These are phyloP conservation scores for Salix exigua DNA, from an alignment of 345 rosid genomes.

Conservation along the genomic window DNA sequence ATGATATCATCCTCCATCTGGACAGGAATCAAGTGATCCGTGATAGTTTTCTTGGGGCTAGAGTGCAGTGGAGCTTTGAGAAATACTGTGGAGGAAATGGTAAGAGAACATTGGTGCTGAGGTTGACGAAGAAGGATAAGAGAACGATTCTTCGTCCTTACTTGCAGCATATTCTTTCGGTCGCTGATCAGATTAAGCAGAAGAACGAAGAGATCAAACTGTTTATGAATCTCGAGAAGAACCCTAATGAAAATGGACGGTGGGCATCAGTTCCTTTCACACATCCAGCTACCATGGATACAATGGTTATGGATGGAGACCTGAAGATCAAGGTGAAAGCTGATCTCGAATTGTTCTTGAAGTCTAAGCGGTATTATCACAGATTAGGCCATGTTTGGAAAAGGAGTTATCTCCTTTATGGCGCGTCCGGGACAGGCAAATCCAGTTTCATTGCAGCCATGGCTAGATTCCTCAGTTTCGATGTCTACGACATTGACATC, in stretches of 20 bases:
- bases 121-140: conserved; percentile 23
- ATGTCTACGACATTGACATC: conserved; percentile 23
- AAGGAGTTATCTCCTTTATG: conserved; percentile 26
- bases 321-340: conserved; percentile 23
- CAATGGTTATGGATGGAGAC: conserved; percentile 22
- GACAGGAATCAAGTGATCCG: conserved; percentile 11
- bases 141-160: conserved; percentile 18
- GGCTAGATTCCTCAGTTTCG: conserved; percentile 22
- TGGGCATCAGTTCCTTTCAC: conserved; percentile 22
- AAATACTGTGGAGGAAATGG: not conserved
- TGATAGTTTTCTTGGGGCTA: conserved; percentile 20
- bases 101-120: not conserved
- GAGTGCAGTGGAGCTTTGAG: conserved; percentile 17
- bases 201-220: conserved; percentile 17
- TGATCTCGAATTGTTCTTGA: conserved; percentile 24
- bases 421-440: conserved; percentile 27
- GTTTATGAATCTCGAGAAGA: conserved; percentile 5
- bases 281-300: conserved; percentile 33
- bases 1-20: conserved; percentile 23
- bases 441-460: conserved; percentile 28
- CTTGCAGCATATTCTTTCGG: conserved; percentile 24
- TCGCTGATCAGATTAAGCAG: conserved; percentile 15
- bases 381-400: conserved; percentile 25
- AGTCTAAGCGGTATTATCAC: conserved; percentile 24
- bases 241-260: conserved; percentile 1